phyloP scores from a whole-genome alignment of 2,329 filamentous ascomycete genomes.

The Paraphoma sp. region DNA sequence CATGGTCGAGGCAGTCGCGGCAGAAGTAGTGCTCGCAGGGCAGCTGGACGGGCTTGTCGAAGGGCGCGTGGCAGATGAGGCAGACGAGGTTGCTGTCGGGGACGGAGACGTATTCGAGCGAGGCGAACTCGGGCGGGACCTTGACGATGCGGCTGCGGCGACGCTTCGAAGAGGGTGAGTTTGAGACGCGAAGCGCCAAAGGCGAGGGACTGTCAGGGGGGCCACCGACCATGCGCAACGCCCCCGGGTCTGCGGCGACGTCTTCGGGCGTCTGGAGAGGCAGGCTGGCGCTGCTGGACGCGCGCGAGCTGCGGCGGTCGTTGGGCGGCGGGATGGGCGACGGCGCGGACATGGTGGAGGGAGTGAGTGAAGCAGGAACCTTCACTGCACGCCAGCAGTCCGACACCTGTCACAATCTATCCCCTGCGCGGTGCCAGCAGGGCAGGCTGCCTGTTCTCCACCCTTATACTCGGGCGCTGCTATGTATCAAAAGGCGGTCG shows the following conservation, averaged over 20 bases:
- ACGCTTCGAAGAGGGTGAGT: constrained; percentile 46
- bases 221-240: constrained; percentile 45
- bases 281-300: constrained; percentile 38
- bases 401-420: neutral
- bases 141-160: constrained; percentile 42
- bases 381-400: neutral
- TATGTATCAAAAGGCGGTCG: constrained; percentile 6
- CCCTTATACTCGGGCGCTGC: neutral
- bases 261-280: constrained; percentile 22
- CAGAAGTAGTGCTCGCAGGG: constrained; percentile 71
- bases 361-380: constrained; percentile 1
- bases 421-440: neutral
- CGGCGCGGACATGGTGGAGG: constrained; percentile 41
- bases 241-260: constrained; percentile 25
- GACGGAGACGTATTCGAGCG: constrained; percentile 63
- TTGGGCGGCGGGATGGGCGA: constrained; percentile 45
- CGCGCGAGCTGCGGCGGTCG: constrained; percentile 44
- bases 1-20: constrained; percentile 60
- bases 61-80: constrained; percentile 69
- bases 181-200: constrained; percentile 46
- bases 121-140: constrained; percentile 59
- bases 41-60: constrained; percentile 64
- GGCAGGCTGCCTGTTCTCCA: neutral
- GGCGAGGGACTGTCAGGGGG: constrained; percentile 48
- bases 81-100: constrained; percentile 69